Evolutionary conservation across 306 rosid species (phyloP).

Genomic region (Rubus idaeus): DNA sequence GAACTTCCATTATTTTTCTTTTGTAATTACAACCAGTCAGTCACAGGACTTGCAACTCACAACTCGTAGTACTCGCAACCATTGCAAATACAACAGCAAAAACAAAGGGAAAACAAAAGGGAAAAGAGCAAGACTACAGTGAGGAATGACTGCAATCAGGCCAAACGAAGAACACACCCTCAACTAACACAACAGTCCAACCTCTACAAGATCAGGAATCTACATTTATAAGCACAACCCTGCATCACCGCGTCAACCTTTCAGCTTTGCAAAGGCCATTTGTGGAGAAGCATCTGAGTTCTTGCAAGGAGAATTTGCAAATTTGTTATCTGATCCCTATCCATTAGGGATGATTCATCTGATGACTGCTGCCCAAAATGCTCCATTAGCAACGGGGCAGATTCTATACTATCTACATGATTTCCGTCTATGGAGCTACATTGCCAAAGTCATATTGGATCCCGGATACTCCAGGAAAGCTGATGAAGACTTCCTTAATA

Average conservation of each 20-base stretch:
- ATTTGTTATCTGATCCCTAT: conserved; percentile 27
- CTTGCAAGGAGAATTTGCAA: conserved; percentile 35
- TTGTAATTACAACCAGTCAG: conserved; percentile 25
- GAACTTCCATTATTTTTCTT: conserved; percentile 23
- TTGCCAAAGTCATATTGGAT: conserved; percentile 29
- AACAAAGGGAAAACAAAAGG: conserved; percentile 12
- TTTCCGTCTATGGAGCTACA: conserved; percentile 29
- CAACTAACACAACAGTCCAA: conserved; percentile 43
- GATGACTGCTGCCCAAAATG: conserved; percentile 12
- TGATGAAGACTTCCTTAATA: conserved; percentile 8
- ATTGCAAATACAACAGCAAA: conserved; percentile 22
- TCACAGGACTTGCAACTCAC: conserved; percentile 24
- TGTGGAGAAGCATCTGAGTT: conserved; percentile 28
- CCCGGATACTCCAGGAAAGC: conserved; percentile 26
- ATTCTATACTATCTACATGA: conserved; percentile 35
- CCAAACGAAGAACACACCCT: conserved; percentile 50
- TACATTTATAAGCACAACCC: conserved; percentile 19
- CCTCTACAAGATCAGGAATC: conserved; percentile 35
- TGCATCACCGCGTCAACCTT: conserved; percentile 12
- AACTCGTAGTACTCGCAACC: conserved; percentile 13
- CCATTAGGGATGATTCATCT: conserved; percentile 27
- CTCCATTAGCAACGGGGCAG: conserved; percentile 11
- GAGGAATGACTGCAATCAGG: conserved; percentile 45
- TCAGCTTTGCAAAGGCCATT: conserved; percentile 19
- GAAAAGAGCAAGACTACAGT: neutral